Base-by-base conservation (phyloP, 164 flowering plant genomes). In the Paratinospora sagittata region DNA sequence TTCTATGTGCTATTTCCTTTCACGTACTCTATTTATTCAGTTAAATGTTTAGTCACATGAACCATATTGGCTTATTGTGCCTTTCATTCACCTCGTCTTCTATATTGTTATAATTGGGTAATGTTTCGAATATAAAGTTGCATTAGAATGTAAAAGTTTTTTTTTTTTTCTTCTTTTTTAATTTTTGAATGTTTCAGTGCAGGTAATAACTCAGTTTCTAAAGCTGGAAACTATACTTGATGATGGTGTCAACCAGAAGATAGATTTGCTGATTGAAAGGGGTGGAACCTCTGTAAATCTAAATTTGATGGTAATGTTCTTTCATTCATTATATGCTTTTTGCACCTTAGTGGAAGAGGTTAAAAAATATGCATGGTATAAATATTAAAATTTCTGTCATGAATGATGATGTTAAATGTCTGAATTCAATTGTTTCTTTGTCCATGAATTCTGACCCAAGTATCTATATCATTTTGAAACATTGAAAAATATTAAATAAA, bases 191-290 rank as follows among this genome's bases (percentile, higher is more conserved):
- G 24, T 55, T n/a, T 6, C 26, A 16, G 39, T 88, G 84, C 93
- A 94, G 98, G 98, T 94, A 63, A 81, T 85, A 70, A 94, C 98
- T 49, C 98, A 92, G 78, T 94, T 94, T 80, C 79, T 94, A 75
- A 87, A 84, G 73, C 74, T 94, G 83, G 98, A 94, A 81, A 87
- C 81, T 64, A 76, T 94, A 71, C 86, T 94, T 76, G 97, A 94
- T 86, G 97, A 92, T 72, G 82, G 81, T 74, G 93, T 92, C 37
- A 81, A 77, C 75, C 78, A 83, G 74, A 75, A 77, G 24, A 74
- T 94, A 68, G 85, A 84, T 66, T 75, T 94, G 52, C 84, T 81
- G 72, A 81, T 89, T 78, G 97, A 94, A 84, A 89, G 98, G 81
- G 98, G 98, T 81, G 98, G 97, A 10, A 60, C 71, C 41, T 62